phyloP scores from a whole-genome alignment of 345 rosid species.

The Cardiospermum halicacabum region DNA sequence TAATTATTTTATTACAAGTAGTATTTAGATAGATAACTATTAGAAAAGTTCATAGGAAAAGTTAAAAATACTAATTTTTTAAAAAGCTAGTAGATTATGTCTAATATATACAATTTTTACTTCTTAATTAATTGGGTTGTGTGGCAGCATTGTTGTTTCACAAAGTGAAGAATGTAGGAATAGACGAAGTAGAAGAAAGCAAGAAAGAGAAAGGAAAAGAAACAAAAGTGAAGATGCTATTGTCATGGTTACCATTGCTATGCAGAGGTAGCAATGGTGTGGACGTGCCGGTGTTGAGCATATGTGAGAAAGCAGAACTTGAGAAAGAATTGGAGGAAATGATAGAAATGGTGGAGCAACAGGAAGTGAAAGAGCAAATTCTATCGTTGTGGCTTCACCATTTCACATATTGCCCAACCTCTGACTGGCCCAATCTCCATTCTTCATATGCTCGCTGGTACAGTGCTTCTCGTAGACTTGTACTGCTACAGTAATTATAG shows the following conservation, averaged over 20 bases:
- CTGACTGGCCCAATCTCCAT: constrained; percentile 90
- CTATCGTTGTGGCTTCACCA: constrained; percentile 84
- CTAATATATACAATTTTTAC: no score
- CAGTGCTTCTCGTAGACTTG: constrained; percentile 57
- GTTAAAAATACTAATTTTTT: no score
- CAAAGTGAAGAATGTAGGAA: constrained; percentile 51
- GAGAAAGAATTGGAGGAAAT: constrained; percentile 59
- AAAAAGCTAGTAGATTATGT: no score
- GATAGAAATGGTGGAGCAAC: constrained; percentile 44
- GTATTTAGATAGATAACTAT: no score
- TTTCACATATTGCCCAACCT: constrained; percentile 55
- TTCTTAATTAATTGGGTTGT: background rate
- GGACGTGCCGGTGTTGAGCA: constrained; percentile 55
- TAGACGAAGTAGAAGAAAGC: constrained; percentile 31
- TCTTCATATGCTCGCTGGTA: constrained; percentile 66
- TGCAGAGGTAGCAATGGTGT: constrained; percentile 70
- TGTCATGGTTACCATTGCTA: constrained; percentile 74
- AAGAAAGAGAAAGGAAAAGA: constrained; percentile 31
- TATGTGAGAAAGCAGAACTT: constrained; percentile 42
- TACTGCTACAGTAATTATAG: constrained; percentile 30
- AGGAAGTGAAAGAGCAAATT: constrained; percentile 65
- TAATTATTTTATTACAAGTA: no score
- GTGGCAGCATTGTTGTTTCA: constrained; percentile 65
- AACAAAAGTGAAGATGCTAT: constrained; percentile 54
- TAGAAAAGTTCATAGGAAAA: no score